Evolutionary conservation across 2,329 filamentous ascomycete genomes (phyloP).

Genomic region (Lecanoromycetidae sp.): DNA sequence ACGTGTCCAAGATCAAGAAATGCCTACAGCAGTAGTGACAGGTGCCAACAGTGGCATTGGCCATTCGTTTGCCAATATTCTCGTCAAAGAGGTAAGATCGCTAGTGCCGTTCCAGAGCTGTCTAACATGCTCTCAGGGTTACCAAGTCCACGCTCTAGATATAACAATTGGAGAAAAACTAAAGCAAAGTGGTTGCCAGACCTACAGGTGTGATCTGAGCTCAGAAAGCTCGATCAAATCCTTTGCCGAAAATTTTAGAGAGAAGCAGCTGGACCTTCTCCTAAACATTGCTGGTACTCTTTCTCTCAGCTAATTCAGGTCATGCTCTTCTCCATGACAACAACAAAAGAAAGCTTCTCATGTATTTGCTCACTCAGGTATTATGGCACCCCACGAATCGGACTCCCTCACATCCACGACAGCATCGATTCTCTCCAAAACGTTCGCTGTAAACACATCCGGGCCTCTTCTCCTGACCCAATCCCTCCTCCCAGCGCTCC

Average conservation of each 20-base stretch:
- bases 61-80: conserved; percentile 24
- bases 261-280: conserved; percentile 17
- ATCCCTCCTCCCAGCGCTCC: conserved; percentile 32
- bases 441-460: conserved; percentile 35
- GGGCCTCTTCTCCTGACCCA: conserved; percentile 35
- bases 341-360: not conserved
- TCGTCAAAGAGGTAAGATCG: conserved; percentile 18
- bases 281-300: conserved; percentile 19
- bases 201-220: conserved; percentile 15
- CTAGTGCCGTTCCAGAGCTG: too few species aligned
- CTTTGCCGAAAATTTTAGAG: conserved; percentile 17
- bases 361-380: not conserved
- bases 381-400: conserved; percentile 8
- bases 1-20: conserved; percentile 8
- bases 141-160: not conserved
- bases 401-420: conserved; percentile 16
- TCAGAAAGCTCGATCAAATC: conserved; percentile 17
- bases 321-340: not conserved
- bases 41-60: conserved; percentile 33
- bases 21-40: conserved; percentile 31
- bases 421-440: conserved; percentile 13
- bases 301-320: not conserved
- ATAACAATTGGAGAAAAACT: not conserved
- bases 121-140: not conserved
- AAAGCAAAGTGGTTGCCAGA: not conserved